Evolutionary conservation across 129 eudicot species (phyloP).

Genomic region (Pseudognaphalium luteoalbum): DNA sequence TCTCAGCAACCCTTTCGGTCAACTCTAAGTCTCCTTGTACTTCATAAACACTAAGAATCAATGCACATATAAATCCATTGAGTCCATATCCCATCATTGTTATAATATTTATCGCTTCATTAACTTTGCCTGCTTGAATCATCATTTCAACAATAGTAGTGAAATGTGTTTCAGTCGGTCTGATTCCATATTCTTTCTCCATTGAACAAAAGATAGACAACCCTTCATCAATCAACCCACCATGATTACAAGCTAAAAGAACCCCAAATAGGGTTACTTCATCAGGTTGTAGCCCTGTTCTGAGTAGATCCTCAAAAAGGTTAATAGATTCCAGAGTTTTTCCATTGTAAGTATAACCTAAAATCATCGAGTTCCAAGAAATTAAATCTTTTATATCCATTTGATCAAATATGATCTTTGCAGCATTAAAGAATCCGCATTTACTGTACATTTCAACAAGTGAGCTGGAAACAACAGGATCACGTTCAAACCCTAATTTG

Average conservation of each 20-base stretch:
- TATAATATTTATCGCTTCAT: conserved; percentile 48
- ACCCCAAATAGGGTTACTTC: conserved; percentile 54
- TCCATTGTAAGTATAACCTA: conserved; percentile 60
- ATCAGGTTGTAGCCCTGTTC: conserved; percentile 57
- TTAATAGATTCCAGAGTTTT: conserved; percentile 46
- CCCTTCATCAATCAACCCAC: conserved; percentile 53
- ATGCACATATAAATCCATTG: conserved; percentile 43
- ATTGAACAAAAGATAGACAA: conserved; percentile 44
- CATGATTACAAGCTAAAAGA: conserved; percentile 65
- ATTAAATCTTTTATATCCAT: conserved; percentile 57
- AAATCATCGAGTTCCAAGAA: conserved; percentile 83
- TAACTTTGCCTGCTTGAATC: conserved; percentile 52
- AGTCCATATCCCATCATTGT: conserved; percentile 45
- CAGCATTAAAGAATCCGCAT: conserved; percentile 49
- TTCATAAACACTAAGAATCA: conserved; percentile 49
- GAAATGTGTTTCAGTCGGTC: conserved; percentile 52
- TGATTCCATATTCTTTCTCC: conserved; percentile 46
- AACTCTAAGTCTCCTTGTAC: conserved; percentile 45
- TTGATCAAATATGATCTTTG: conserved; percentile 43
- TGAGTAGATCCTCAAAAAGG: conserved; percentile 48
- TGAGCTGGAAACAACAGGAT: conserved; percentile 58
- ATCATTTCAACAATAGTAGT: conserved; percentile 50
- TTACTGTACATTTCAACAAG: conserved; percentile 78
- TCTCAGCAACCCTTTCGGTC: conserved; percentile 50
- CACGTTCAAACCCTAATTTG: conserved; percentile 59